Evolutionary conservation across 2,329 filamentous ascomycete genomes (phyloP), one percentile per base, ranked within the genome.

Genomic region (Hypoxylon sp.): DNA sequence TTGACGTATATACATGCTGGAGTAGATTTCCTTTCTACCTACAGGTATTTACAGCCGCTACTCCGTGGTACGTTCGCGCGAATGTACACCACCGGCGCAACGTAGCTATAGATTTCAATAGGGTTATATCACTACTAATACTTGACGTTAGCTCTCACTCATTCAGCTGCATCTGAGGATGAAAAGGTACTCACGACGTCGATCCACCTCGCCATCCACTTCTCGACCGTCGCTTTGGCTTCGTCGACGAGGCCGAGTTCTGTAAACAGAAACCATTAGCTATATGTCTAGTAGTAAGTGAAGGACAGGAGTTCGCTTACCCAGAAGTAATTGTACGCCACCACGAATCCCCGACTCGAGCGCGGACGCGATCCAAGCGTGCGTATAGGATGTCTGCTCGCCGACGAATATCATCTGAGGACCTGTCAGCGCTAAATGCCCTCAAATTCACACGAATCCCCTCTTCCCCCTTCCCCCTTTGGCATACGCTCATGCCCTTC

Each of bases 201-300:
- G 56, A 90, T 88, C 88, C 88, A 91, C 61, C 89, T 81, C 1
- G 86, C 88, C 88, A 91, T 90, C 89, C 89, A 91, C 65, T 86
- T 86, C 30, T 87, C 80, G 1, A 87, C 85, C 16, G 89, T 80
- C 32, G 82, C 77, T 78, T 91, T 91, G 0, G 89, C 90, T 77
- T 91, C 90, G 74, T 91, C 90, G 0, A 91, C 88, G 46, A 91
- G 75, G 0, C 90, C 90, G 73, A 91, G 78, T 72, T 88, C 85
- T 69, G 76, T 8, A 11, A 21, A 41, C 37, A 7, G 51, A 16
- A 7, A 27, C 12, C 51, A 50, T 68, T 21, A 69, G 58, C 14
- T 11, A 12, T 27, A 16, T 50, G 21, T 8, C 27, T 51, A n/a
- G 37, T 1, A 6, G 8, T 51, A 53, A 11, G 32, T 8, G 23